Conservation (phyloP, 164 flowering plant species). For the Nymphaea thermarum region DNA sequence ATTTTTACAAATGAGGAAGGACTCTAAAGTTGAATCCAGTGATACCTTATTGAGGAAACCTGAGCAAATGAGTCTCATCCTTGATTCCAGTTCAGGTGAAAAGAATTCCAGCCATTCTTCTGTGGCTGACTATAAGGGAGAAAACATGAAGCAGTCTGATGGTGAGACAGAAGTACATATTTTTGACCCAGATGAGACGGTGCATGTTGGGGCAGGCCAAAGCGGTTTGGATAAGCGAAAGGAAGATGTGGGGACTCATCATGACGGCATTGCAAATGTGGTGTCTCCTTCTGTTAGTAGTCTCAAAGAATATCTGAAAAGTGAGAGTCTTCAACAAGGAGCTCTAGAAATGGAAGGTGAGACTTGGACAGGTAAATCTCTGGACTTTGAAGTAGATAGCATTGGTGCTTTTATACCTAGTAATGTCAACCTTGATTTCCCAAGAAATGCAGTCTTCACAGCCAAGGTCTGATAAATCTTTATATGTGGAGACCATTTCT, state of each 20-base stretch:
- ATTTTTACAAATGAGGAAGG: constrained; percentile 21
- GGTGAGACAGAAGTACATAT: background rate
- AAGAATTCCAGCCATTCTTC: constrained; percentile 7
- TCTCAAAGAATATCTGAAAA: background rate
- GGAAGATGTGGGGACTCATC: background rate
- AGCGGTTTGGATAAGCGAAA: background rate
- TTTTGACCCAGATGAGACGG: background rate
- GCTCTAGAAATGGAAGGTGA: constrained; percentile 4
- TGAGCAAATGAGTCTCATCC: constrained; percentile 3
- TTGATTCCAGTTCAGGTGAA: constrained; percentile 1
- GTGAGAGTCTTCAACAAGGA: background rate
- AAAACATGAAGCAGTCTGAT: background rate
- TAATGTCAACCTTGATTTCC: constrained; percentile 18
- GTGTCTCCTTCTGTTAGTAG: background rate
- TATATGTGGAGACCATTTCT: background rate
- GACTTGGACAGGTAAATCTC: constrained; percentile 23
- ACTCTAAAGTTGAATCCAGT: constrained; percentile 15
- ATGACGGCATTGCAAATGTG: background rate
- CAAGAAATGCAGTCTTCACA: constrained; percentile 45
- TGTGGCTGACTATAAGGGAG: background rate
- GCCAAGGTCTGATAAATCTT: constrained; percentile 9
- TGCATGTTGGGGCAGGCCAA: background rate
- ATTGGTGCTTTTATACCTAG: background rate
- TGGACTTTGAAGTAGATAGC: background rate
- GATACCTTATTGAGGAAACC: constrained; percentile 31